Conservation (phyloP, 176 grass and related monocot genomes). For the Neostapfia colusana region DNA sequence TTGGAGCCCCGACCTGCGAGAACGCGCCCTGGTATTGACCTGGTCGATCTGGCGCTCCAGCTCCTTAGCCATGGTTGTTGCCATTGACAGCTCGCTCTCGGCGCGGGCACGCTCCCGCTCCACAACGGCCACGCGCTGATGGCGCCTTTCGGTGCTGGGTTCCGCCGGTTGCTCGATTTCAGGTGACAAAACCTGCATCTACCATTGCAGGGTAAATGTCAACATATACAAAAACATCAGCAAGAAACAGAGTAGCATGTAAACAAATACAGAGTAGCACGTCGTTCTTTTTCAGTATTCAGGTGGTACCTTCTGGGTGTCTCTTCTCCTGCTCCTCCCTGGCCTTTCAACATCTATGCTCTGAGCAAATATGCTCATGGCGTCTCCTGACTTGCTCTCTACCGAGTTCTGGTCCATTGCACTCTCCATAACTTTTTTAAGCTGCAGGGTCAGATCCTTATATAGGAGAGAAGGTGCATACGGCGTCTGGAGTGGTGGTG, state of each 20-base stretch:
- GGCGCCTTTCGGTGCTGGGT: not conserved
- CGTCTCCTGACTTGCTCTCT: conserved; percentile 53
- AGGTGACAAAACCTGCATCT: conserved; percentile 23
- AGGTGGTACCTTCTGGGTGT: conserved; percentile 47
- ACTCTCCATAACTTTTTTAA: conserved; percentile 34
- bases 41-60: conserved; percentile 52
- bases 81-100: conserved; percentile 39
- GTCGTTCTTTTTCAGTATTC: not conserved
- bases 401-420: conserved; percentile 35
- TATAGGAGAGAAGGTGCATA: not conserved
- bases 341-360: conserved; percentile 60
- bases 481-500: no score
- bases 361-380: conserved; percentile 71
- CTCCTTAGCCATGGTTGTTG: conserved; percentile 34
- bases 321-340: conserved; percentile 42
- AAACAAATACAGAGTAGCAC: not conserved
- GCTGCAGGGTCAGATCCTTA: not conserved
- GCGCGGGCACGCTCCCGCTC: conserved; percentile 44
- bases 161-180: conserved; percentile 12
- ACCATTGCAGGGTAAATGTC: not conserved
- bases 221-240: not conserved
- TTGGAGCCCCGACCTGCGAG: conserved; percentile 31
- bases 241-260: not conserved
- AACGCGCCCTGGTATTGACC: conserved; percentile 29
- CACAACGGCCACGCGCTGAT: conserved; percentile 17